A percentile compares a stretch with the other conserved stretches of the same genome.
Evolutionary conservation across 2,329 filamentous ascomycete species (phyloP).

Genomic region (Fusarium proliferatum): DNA sequence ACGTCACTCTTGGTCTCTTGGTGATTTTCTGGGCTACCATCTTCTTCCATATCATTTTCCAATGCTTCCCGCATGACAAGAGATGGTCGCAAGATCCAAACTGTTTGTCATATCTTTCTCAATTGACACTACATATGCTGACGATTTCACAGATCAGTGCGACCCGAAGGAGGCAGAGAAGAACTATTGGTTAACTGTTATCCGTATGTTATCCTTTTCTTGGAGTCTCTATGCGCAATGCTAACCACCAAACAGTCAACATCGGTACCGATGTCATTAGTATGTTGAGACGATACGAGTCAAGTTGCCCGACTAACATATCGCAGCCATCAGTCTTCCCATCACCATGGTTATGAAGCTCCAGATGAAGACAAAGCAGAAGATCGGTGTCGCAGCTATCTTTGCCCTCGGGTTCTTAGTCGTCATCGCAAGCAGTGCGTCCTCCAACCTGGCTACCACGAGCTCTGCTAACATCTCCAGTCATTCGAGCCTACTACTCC

Average conservation of each 20-base stretch:
- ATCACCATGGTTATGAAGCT: slow-evolving; percentile 51
- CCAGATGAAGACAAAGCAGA: slow-evolving; percentile 49
- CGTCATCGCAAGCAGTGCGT: slow-evolving; percentile 47
- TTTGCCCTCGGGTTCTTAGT: slow-evolving; percentile 49
- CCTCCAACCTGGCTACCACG: rapidly evolving
- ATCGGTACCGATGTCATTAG: slow-evolving; percentile 39
- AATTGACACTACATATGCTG: not conserved
- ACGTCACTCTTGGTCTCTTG: slow-evolving; percentile 48
- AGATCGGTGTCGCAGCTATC: slow-evolving; percentile 48
- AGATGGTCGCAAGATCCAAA: slow-evolving; percentile 46
- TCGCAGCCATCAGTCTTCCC: slow-evolving; percentile 47
- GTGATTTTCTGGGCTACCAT: slow-evolving; percentile 47
- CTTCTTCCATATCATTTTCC: slow-evolving; percentile 54
- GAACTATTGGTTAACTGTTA: slow-evolving; percentile 41
- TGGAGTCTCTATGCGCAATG: rapidly evolving
- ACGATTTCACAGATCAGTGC: slow-evolving; percentile 28
- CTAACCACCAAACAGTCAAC: slow-evolving; percentile 24
- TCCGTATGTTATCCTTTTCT: slow-evolving; percentile 4
- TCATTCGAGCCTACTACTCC: slow-evolving; percentile 51
- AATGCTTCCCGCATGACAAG: slow-evolving; percentile 51
- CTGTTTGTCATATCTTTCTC: slow-evolving; percentile 10
- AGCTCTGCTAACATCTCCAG: slow-evolving; percentile 14
- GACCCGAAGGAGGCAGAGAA: slow-evolving; percentile 22
- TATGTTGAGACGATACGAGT: slow-evolving; percentile 3
- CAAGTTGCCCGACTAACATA: not conserved